Conservation (phyloP, 73 alveolate genomes). For the Tetrahymena elliotti region DNA sequence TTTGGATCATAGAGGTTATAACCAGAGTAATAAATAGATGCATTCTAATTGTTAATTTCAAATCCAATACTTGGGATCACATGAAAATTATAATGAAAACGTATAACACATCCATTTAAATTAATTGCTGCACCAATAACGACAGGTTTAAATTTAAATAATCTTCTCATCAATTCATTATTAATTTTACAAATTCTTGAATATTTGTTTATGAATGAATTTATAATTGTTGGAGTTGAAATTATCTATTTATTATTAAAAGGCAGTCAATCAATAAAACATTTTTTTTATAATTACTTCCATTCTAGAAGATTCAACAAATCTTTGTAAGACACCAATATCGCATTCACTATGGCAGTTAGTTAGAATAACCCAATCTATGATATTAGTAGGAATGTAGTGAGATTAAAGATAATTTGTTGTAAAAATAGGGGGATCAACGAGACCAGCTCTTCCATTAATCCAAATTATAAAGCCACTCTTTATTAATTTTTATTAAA, state of each 20-base stretch:
- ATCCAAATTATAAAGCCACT: neutral
- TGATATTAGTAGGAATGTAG: neutral
- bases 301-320: neutral
- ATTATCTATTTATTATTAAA: neutral
- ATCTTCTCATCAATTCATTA: neutral
- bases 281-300: neutral
- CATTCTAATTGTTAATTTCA: neutral
- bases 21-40: neutral
- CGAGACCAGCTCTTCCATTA: neutral
- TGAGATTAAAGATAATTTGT: neutral
- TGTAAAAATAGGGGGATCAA: neutral
- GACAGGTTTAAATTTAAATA: neutral
- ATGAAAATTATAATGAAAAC: neutral
- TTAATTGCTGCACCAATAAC: neutral
- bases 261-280: no score
- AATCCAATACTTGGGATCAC: neutral
- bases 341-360: neutral
- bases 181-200: neutral
- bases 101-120: neutral
- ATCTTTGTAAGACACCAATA: neutral
- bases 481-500: neutral
- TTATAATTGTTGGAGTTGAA: neutral
- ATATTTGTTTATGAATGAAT: neutral
- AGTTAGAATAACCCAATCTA: neutral
- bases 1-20: neutral